phyloP scores from a whole-genome alignment of 2,329 filamentous ascomycete species.

The Aspergillus alliaceus region DNA sequence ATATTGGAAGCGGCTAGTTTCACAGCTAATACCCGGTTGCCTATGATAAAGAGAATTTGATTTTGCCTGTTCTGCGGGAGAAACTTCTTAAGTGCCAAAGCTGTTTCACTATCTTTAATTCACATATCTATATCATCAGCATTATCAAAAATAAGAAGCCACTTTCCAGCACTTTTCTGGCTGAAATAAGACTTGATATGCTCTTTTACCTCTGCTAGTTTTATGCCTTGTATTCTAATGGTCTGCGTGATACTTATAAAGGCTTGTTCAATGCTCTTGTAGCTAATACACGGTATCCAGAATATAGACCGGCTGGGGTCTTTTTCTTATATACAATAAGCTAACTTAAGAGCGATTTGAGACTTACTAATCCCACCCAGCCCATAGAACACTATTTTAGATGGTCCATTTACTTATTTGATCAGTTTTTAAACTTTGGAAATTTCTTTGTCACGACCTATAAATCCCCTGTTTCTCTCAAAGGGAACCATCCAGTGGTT shows the following conservation, averaged over 20 bases:
- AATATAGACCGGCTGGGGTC: background rate
- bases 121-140: conserved; percentile 22
- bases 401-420: background rate
- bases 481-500: no score
- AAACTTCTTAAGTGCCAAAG: conserved; percentile 8
- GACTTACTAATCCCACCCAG: background rate
- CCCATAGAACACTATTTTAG: background rate
- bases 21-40: conserved; percentile 18
- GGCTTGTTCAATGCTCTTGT: conserved; percentile 25
- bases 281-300: conserved; percentile 20
- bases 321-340: background rate
- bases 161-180: conserved; percentile 2
- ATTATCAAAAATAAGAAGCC: conserved; percentile 28
- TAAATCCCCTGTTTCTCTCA: background rate
- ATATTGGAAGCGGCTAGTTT: conserved; percentile 11
- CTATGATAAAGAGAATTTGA: conserved; percentile 29
- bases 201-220: background rate
- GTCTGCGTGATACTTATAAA: background rate
- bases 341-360: background rate
- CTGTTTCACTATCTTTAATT: background rate
- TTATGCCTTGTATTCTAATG: conserved; percentile 10
- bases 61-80: conserved; percentile 21
- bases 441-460: background rate
- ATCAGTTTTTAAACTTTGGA: background rate
- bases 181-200: no score